A percentile compares a stretch with the other conserved stretches of the same genome.
Conservation (phyloP, 2,329 filamentous ascomycete genomes). For the Sporothrix dimorphospora region DNA sequence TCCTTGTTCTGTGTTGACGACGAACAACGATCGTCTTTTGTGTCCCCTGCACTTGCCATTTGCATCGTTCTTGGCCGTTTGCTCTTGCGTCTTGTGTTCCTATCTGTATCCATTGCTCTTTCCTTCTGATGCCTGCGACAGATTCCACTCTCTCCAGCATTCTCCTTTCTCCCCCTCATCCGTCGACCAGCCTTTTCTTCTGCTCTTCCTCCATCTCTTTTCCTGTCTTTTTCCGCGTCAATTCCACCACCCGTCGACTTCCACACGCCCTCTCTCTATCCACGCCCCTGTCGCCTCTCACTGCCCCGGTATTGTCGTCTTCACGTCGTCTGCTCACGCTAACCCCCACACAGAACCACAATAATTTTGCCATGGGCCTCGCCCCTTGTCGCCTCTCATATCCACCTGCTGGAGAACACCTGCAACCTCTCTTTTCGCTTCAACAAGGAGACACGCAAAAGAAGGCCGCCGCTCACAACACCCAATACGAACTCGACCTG, state of each 20-base stretch:
- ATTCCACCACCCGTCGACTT: background rate
- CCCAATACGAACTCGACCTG: background rate
- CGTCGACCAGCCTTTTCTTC: background rate
- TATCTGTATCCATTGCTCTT: background rate
- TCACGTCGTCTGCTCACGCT: constrained; percentile 29
- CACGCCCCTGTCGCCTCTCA: background rate
- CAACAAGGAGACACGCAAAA: background rate
- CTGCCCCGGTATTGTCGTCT: constrained; percentile 2
- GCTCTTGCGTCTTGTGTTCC: background rate
- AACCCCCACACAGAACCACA: constrained; percentile 37
- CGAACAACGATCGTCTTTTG: background rate
- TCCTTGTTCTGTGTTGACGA: background rate
- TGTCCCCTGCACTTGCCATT: background rate
- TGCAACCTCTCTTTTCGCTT: background rate
- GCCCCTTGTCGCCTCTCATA: constrained; percentile 24
- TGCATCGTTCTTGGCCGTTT: background rate
- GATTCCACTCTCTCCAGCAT: background rate
- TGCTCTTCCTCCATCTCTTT: background rate
- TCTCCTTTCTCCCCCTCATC: background rate
- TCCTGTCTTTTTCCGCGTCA: constrained; percentile 3
- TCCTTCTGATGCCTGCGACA: background rate
- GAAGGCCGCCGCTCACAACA: background rate
- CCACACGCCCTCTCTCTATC: background rate
- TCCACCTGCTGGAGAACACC: background rate
- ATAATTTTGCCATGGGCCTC: constrained; percentile 22